Percentiles rank a stretch among this genome's conserved stretches.
Conservation (phyloP, 2,329 filamentous ascomycete genomes). For the Colletotrichum sp. region DNA sequence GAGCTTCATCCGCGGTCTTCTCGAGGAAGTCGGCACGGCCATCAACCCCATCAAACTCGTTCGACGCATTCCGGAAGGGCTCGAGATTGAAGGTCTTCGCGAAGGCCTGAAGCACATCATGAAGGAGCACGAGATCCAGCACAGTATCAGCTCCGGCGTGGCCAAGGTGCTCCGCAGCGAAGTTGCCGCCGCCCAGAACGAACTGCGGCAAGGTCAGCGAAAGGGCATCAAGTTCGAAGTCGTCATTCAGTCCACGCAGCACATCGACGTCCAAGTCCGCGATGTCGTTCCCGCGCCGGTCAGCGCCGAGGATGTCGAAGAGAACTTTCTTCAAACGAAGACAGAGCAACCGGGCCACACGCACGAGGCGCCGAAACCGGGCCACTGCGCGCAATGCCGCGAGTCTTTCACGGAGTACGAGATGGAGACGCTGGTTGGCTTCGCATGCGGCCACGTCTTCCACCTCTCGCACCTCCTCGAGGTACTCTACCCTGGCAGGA, state of each 20-base stretch:
- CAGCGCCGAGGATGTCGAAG: conserved; percentile 21
- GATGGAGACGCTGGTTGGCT: conserved; percentile 76
- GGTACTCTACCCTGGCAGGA: conserved; percentile 50
- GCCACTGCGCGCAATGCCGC: conserved; percentile 65
- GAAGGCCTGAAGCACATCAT: conserved; percentile 91
- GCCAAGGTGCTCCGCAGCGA: conserved; percentile 87
- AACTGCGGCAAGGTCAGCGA: conserved; percentile 78
- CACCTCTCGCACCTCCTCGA: conserved; percentile 76
- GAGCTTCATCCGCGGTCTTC: conserved; percentile 86
- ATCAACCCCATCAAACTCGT: conserved; percentile 94
- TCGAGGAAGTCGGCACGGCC: conserved; percentile 92
- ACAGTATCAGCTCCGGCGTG: conserved; percentile 89
- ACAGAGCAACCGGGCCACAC: conserved; percentile 34
- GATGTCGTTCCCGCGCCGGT: conserved; percentile 33
- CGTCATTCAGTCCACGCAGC: conserved; percentile 46
- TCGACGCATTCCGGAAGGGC: conserved; percentile 85
- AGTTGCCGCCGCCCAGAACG: conserved; percentile 83
- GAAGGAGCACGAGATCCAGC: conserved; percentile 94
- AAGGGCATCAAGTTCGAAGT: conserved; percentile 91
- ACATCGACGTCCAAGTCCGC: conserved; percentile 48
- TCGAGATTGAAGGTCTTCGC: conserved; percentile 89
- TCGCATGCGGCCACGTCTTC: conserved; percentile 83
- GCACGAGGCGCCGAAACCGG: conserved; percentile 46
- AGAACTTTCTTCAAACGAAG: conserved; percentile 8
- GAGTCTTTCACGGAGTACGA: conserved; percentile 66